Evolutionary conservation across 106 monocot species (phyloP), one percentile per base, ranked within the genome.

Genomic region (Apostasia shenzhenica): DNA sequence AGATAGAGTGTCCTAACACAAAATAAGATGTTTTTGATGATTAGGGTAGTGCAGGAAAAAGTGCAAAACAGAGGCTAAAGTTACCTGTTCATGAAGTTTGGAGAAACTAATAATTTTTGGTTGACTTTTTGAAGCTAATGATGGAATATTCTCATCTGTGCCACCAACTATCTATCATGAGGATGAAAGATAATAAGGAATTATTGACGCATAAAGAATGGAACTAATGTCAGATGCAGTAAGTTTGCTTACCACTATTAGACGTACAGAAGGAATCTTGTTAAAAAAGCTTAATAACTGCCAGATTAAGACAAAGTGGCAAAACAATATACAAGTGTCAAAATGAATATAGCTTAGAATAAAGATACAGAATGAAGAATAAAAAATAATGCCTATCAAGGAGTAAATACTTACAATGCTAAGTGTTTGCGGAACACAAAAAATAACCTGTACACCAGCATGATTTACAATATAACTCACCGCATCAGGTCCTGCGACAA

Each of bases 401-500:
- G 26, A n/a, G 37, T n/a, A 57, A 48, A 51, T 63, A 64, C 94
- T 94, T 70, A 91, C 94, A 68, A 42, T 88, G 70, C 85, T 78
- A 54, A 94, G 57, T 71, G 88, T 91, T 75, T 94, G 83, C 41
- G 91, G 84, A 45, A 91, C 77, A 75, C 94, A 94, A 71, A 94
- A 91, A 63, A 94, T 91, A 63, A 63, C 94, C 55, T 94, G 75
- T 64, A 91, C 74, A 65, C 76, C 47, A 45, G 91, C 88, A 86
- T 94, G 91, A 64, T 94, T 88, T 39, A 88, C 83, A 60, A 94
- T 88, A 74, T 79, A 94, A 54, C 83, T 85, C 44, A 91, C 94
- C 67, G 94, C 94, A 86, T 99, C 99, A 54, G 99, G 99, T 37
- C 99, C 99, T 99, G 85, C 67, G 84, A 14, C 73, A 48, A 61